Conservation (phyloP, 768 basidiomycete genomes). For the Tephrocybe sp. region DNA sequence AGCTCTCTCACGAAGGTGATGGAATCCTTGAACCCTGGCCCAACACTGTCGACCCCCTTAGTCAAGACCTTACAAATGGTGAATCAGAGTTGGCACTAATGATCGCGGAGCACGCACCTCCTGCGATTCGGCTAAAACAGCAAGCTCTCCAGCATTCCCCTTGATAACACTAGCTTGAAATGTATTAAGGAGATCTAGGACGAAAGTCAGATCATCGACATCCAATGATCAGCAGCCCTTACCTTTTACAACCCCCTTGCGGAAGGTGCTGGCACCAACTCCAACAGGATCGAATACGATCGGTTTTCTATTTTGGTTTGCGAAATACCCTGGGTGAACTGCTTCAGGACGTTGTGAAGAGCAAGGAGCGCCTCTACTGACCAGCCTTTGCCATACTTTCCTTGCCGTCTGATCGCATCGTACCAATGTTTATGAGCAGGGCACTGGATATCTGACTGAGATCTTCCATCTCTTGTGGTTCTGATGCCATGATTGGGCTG, state of each 20-base stretch:
- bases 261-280: slow-evolving; percentile 76
- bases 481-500: slow-evolving; percentile 93
- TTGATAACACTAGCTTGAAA: slow-evolving; percentile 94
- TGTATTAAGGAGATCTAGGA: slow-evolving; percentile 60
- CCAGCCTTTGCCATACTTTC: slow-evolving; percentile 80
- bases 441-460: slow-evolving; percentile 64
- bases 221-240: slow-evolving; percentile 12
- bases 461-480: slow-evolving; percentile 80
- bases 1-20: slow-evolving; percentile 64
- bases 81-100: not conserved
- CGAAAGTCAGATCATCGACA: not conserved
- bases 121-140: slow-evolving; percentile 66
- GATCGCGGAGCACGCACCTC: slow-evolving; percentile 51
- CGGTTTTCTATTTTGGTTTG: slow-evolving; percentile 70
- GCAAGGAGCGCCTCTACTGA: slow-evolving; percentile 11
- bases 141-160: slow-evolving; percentile 91
- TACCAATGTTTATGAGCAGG: slow-evolving; percentile 87
- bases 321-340: slow-evolving; percentile 40
- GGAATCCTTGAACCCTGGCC: slow-evolving; percentile 76
- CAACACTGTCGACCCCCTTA: slow-evolving; percentile 86
- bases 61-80: slow-evolving; percentile 52
- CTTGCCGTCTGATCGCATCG: slow-evolving; percentile 54
- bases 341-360: not conserved
- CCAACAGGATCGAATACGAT: slow-evolving; percentile 93
- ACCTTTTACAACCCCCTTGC: slow-evolving; percentile 65